Conservation (phyloP, 1,284 basidiomycete genomes). For the Pholiota adiposa region DNA sequence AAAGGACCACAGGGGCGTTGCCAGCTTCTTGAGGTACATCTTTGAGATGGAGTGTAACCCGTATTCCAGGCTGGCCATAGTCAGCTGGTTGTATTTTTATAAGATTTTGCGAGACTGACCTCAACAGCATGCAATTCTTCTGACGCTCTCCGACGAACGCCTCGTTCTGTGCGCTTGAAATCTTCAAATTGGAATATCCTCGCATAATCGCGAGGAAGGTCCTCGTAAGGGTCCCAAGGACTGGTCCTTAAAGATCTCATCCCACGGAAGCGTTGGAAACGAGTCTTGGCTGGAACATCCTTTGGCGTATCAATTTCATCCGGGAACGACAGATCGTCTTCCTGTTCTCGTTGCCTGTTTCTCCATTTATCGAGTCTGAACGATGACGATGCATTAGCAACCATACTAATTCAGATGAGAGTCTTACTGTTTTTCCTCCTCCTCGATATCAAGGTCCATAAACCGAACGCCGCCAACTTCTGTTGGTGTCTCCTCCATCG, state of each 20-base stretch:
- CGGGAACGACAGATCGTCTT: slow-evolving; percentile 86
- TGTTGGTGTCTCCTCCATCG: slow-evolving; percentile 58
- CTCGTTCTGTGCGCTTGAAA: slow-evolving; percentile 84
- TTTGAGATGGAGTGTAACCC: slow-evolving; percentile 77
- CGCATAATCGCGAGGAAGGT: slow-evolving; percentile 92
- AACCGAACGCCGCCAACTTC: slow-evolving; percentile 69
- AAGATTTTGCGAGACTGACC: slow-evolving; percentile 44
- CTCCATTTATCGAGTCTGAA: slow-evolving; percentile 72
- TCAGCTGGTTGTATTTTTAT: neutral
- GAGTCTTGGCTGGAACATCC: slow-evolving; percentile 81
- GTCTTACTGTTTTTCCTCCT: slow-evolving; percentile 79
- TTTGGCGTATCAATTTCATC: slow-evolving; percentile 98
- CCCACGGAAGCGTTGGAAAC: slow-evolving; percentile 94
- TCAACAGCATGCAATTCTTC: slow-evolving; percentile 63
- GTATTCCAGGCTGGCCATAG: slow-evolving; percentile 69
- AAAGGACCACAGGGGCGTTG: slow-evolving; percentile 62
- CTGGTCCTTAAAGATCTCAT: slow-evolving; percentile 93
- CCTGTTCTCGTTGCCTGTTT: slow-evolving; percentile 69
- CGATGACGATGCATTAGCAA: neutral
- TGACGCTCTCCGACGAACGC: slow-evolving; percentile 69
- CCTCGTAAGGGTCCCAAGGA: slow-evolving; percentile 98
- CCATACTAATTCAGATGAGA: too few relatives aligned
- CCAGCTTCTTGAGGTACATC: slow-evolving; percentile 68
- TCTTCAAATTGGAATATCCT: slow-evolving; percentile 98
- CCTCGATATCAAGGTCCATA: slow-evolving; percentile 80